Evolutionary conservation across 192 early-diverging fungal species (phyloP).

Genomic region (Podila verticillata): DNA sequence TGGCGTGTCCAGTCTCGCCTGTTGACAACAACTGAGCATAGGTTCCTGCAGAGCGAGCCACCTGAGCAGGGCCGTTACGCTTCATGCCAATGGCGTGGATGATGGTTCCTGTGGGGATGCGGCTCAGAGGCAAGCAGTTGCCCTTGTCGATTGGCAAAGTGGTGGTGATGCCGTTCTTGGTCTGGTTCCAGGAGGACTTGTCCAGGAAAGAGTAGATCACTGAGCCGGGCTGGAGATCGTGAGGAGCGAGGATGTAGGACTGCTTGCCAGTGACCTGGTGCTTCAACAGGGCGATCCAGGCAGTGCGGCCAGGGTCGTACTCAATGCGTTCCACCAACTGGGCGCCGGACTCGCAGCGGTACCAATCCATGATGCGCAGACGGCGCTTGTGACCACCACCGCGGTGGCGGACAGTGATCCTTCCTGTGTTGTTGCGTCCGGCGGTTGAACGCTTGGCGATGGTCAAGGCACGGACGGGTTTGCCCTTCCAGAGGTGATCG

Average conservation of each 20-base stretch:
- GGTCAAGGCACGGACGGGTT: slow-evolving; percentile 80
- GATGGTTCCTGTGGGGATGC: slow-evolving; percentile 92
- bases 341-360: slow-evolving; percentile 74
- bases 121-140: slow-evolving; percentile 88
- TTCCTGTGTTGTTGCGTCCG: slow-evolving; percentile 90
- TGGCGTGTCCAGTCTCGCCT: slow-evolving; percentile 79
- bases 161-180: slow-evolving; percentile 49
- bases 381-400: slow-evolving; percentile 94
- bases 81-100: slow-evolving; percentile 89
- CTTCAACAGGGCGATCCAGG: slow-evolving; percentile 86
- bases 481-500: slow-evolving; percentile 90
- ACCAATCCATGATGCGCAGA: slow-evolving; percentile 89
- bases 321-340: slow-evolving; percentile 91
- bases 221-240: slow-evolving; percentile 78
- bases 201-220: slow-evolving; percentile 73
- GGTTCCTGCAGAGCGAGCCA: slow-evolving; percentile 88
- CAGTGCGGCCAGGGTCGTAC: slow-evolving; percentile 93
- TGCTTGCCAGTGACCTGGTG: slow-evolving; percentile 79
- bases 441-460: slow-evolving; percentile 84
- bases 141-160: slow-evolving; percentile 76
- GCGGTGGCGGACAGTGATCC: slow-evolving; percentile 90
- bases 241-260: slow-evolving; percentile 88
- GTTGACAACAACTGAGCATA: slow-evolving; percentile 87
- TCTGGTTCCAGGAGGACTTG: slow-evolving; percentile 45
- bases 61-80: slow-evolving; percentile 76